Evolutionary conservation across 345 rosid species (phyloP), one percentile per base, ranked within the genome.

Genomic region (Carallia pectinifolia): DNA sequence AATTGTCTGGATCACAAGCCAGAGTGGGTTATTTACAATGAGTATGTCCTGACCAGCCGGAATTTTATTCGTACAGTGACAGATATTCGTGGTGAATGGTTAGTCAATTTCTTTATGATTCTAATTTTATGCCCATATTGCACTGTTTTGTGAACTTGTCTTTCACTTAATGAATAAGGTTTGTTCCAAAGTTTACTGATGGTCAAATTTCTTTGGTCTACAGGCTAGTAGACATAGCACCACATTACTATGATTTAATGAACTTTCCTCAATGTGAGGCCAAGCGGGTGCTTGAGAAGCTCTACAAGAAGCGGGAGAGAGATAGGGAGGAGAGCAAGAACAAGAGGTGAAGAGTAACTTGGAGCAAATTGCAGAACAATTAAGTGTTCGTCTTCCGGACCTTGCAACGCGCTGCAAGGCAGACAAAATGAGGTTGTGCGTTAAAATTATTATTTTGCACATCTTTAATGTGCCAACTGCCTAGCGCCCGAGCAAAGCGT

Each of bases 71-170:
- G 98, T 6, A 95, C 97, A 18, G 98, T 92, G 71, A 86, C 92
- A 33, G 97, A 92, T 75, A 81, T 92, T 54, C 96, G 96, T 31
- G 98, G 98, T 62, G 99, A 96, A 81, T 92, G 98, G 99, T 89
- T 69, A 74, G 83, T 84, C 30, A 60, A 18, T n/a, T 67, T 18
- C 60, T 23, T 29, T 13, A 19, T 55, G 30, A 55, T 55, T 55
- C 60, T 55, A 19, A 15, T 23, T 2, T 23, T 55, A 23, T 8
- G 15, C 33, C 60, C 5, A 1, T 23, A 8, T 55, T 44, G 3
- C 12, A 12, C 50, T 13, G 12, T 44, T 44, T 13, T 3, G 13
- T 44, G 50, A 44, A 44, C 50, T 44, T 44, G 5, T 12, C 12
- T 44, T 44, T 44, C 0, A 16, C 50, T 44, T 2, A 44, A 15